These are phyloP conservation scores for Neurospora crassa DNA, from an alignment of 2,329 filamentous ascomycete genomes.

Conservation along the genomic window DNA sequence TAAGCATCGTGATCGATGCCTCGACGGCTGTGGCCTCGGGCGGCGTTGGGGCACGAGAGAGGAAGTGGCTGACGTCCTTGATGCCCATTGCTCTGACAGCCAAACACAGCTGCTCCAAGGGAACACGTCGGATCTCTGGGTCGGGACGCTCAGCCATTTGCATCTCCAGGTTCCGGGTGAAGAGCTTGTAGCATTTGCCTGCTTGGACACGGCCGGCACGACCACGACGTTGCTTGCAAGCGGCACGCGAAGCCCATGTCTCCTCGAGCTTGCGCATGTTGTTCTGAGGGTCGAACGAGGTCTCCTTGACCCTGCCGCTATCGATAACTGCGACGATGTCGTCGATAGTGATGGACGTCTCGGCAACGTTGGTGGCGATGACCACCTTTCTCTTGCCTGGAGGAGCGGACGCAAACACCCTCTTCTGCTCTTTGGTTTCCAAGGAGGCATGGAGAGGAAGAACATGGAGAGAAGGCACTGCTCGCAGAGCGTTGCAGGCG, in stretches of 20 bases:
- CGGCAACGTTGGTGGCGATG: constrained; percentile 91
- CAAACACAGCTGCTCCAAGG: constrained; percentile 86
- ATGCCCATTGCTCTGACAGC: constrained; percentile 95
- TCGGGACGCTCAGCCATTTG: constrained; percentile 85
- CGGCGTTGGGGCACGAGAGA: constrained; percentile 80
- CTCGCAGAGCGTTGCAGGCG: constrained; percentile 58
- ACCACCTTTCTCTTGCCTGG: constrained; percentile 82
- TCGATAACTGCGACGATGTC: constrained; percentile 96
- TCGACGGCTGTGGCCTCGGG: constrained; percentile 79
- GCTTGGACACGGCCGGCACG: constrained; percentile 87
- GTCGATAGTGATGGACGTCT: constrained; percentile 97
- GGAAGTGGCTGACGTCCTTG: constrained; percentile 67
- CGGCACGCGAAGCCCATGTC: constrained; percentile 88
- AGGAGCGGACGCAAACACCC: constrained; percentile 72
- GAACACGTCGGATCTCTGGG: constrained; percentile 87
- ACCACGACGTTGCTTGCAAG: constrained; percentile 88
- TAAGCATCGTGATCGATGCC: constrained; percentile 68
- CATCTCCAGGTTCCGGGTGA: constrained; percentile 73
- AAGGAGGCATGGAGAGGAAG: constrained; percentile 88
- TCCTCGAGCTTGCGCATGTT: constrained; percentile 94
- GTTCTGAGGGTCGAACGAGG: constrained; percentile 80
- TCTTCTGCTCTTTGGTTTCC: constrained; percentile 76
- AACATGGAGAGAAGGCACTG: constrained; percentile 55
- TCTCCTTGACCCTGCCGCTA: constrained; percentile 92
- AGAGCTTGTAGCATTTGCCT: constrained; percentile 91